A percentile compares a stretch with the other conserved stretches of the same genome.
Evolutionary conservation across 805 yeast genomes (phyloP).

Genomic region (Blastobotrys muscicola): DNA sequence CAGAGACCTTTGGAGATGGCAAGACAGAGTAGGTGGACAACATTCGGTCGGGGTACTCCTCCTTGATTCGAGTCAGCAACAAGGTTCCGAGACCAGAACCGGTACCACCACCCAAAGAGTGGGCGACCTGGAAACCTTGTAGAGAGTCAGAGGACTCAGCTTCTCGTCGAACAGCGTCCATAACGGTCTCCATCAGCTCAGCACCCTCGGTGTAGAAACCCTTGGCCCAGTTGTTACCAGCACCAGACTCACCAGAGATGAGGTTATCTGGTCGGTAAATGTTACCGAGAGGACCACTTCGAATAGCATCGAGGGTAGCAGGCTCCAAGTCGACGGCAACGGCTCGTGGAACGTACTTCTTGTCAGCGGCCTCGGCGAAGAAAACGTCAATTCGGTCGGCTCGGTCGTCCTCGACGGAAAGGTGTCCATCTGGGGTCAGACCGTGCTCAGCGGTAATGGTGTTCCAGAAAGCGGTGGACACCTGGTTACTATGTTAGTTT

Average conservation of each 20-base stretch:
- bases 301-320: slow-evolving; percentile 82
- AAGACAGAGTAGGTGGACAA: slow-evolving; percentile 91
- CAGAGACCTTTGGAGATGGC: slow-evolving; percentile 85
- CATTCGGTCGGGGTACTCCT: slow-evolving; percentile 93
- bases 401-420: slow-evolving; percentile 12
- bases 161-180: slow-evolving; percentile 87
- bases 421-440: slow-evolving; percentile 24
- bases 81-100: slow-evolving; percentile 96
- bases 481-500: slow-evolving; percentile 28
- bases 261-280: slow-evolving; percentile 88
- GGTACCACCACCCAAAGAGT: slow-evolving; percentile 84
- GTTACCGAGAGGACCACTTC: slow-evolving; percentile 70
- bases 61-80: slow-evolving; percentile 75
- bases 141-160: slow-evolving; percentile 88
- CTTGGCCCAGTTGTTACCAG: slow-evolving; percentile 96
- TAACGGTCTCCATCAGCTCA: slow-evolving; percentile 79
- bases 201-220: slow-evolving; percentile 97
- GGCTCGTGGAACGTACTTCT: slow-evolving; percentile 89
- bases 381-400: slow-evolving; percentile 63
- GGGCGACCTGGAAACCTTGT: slow-evolving; percentile 90
- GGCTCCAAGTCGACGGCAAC: slow-evolving; percentile 91
- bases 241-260: slow-evolving; percentile 83
- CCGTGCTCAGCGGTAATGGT: slow-evolving; percentile 30
- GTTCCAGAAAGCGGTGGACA: slow-evolving; percentile 32
- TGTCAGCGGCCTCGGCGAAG: slow-evolving; percentile 76